Base-by-base conservation (phyloP, 1,139 yeast species). In the Candida neerlandica region DNA sequence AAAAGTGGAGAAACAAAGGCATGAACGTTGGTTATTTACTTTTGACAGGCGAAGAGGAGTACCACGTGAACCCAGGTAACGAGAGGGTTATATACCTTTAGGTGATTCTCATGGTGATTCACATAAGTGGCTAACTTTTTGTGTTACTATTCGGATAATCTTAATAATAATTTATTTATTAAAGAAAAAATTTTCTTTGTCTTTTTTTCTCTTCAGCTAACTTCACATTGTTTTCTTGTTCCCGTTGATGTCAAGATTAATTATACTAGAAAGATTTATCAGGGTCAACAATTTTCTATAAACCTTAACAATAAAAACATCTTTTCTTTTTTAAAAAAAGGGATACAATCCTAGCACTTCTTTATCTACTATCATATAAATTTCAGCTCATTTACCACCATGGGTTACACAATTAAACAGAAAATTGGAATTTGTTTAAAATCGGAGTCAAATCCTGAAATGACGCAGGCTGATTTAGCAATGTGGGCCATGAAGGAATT, bases 401-500 rank as follows among this genome's bases (percentile, higher is more conserved):
- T 81, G 85, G 85, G 85, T 4, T 80, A 78, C 55, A 80, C 82
- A 6, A 78, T 81, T 53, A 84, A 83, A 60, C 88, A 84, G 57
- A 81, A 84, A 64, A 83, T 83, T 39, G 87, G 82, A 57, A 82
- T 84, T 48, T 84, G 88, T 58, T 75, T 84, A 46, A 81, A 83
- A 74, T 81, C 87, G 16, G 88, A 84, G 61, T 71, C 85, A 16
- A 79, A 81, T 55, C 88, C 88, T 1, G 76, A 77, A 32, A 81
- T 85, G 87, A 84, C 88, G 1, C 89, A 84, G 61, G 73, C 77
- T n/a, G 87, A 84, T 55, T 62, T 84, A 45, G 89, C 89, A 0
- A 61, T 66, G 35, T 84, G 89, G 89, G 88, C 88, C 0, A 78
- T 79, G 63, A 67, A 69, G 30, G 71, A 80, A 34, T 81, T 81